Percentiles rank a stretch among this genome's conserved stretches.
phyloP scores from a whole-genome alignment of 441 rosid species.

The Melastoma candidum region DNA sequence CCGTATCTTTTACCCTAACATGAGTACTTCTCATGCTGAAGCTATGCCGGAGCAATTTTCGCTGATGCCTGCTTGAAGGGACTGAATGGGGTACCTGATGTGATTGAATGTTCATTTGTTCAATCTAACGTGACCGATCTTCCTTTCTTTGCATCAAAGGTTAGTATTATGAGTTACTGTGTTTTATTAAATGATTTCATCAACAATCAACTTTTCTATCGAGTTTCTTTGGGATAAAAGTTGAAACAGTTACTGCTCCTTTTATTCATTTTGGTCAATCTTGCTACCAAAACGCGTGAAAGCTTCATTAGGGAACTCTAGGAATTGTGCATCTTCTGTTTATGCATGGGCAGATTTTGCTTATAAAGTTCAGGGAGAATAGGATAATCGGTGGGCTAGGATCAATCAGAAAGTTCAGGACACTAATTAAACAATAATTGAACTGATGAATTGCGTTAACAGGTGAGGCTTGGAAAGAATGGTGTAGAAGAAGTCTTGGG shows the following conservation, averaged over 20 bases:
- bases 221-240: no score
- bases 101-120: constrained; percentile 78
- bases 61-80: constrained; percentile 98
- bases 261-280: no score
- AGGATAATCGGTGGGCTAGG: no score
- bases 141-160: constrained; percentile 98
- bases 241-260: no score
- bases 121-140: constrained; percentile 76
- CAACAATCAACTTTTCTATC: no score
- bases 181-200: neutral
- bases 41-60: constrained; percentile 92
- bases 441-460: constrained; percentile 10
- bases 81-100: constrained; percentile 84
- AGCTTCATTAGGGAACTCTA: no score
- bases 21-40: constrained; percentile 13
- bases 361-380: no score
- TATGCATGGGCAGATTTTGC: no score
- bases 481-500: constrained; percentile 85
- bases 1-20: neutral
- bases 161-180: constrained; percentile 12
- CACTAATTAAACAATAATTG: no score
- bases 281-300: no score
- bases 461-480: constrained; percentile 91
- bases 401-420: no score
- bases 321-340: no score